Conservation (phyloP, 192 early-diverging fungal species). For the Lobosporangium transversale region DNA sequence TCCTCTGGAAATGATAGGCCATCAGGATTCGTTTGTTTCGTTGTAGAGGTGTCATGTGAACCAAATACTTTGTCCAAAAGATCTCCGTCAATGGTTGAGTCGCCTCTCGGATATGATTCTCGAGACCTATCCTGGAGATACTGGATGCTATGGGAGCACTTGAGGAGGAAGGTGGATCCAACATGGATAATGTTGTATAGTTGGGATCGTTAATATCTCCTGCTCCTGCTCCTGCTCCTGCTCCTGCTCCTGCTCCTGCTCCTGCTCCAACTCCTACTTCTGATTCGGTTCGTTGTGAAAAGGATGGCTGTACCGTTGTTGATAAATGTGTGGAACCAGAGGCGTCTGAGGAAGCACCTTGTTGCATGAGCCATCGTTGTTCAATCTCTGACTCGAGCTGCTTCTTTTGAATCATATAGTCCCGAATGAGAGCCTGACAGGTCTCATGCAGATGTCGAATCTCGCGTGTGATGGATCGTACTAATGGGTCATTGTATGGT, state of each 20-base stretch:
- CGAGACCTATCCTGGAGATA: slow-evolving; percentile 10
- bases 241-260: too few relatives aligned
- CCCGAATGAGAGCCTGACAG: slow-evolving; percentile 56
- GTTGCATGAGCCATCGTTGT: slow-evolving; percentile 20
- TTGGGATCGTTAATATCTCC: slow-evolving; percentile 12
- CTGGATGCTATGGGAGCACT: background rate
- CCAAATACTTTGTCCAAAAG: slow-evolving; percentile 53
- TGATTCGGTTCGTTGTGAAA: background rate
- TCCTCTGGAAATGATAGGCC: slow-evolving; percentile 83
- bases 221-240: too few relatives aligned
- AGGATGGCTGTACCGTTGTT: background rate
- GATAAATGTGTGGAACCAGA: background rate
- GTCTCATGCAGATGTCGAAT: slow-evolving; percentile 71
- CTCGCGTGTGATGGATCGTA: slow-evolving; percentile 83
- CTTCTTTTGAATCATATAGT: slow-evolving; percentile 23
- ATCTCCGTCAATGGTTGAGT: slow-evolving; percentile 41
- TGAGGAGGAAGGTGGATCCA: slow-evolving; percentile 12
- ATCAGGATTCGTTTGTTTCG: slow-evolving; percentile 91
- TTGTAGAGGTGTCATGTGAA: slow-evolving; percentile 68
- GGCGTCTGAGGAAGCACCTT: background rate
- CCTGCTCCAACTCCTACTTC: too few relatives aligned
- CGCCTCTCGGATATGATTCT: slow-evolving; percentile 17
- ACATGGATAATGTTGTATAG: slow-evolving; percentile 18
- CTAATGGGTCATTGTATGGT: slow-evolving; percentile 84
- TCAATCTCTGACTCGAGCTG: slow-evolving; percentile 19